Evolutionary conservation across 495 filamentous ascomycete genomes (phyloP).

Genomic region (Lichina pygmaea): DNA sequence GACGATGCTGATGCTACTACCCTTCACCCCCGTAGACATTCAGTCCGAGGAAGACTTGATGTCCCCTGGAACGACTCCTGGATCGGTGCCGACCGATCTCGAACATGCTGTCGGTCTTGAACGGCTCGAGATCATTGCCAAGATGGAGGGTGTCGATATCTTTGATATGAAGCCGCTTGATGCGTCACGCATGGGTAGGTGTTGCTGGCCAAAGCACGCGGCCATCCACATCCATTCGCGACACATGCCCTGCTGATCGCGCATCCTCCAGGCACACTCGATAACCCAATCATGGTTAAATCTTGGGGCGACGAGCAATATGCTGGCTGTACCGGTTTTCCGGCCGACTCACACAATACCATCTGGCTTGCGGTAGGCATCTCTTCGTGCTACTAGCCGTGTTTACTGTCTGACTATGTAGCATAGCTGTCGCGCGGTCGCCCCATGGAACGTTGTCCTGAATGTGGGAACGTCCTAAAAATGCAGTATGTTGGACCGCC

Average conservation of each 20-base stretch:
- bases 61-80: constrained; percentile 50
- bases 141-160: constrained; percentile 94
- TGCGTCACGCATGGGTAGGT: constrained; percentile 53
- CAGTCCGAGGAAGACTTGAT: constrained; percentile 56
- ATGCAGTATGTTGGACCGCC: constrained; percentile 80
- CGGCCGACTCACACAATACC: constrained; percentile 71
- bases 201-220: neutral
- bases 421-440: constrained; percentile 60
- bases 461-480: constrained; percentile 89
- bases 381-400: neutral
- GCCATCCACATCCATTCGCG: neutral
- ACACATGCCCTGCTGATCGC: neutral
- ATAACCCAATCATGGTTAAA: constrained; percentile 70
- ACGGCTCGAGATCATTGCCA: constrained; percentile 93
- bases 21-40: constrained; percentile 31
- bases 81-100: constrained; percentile 73
- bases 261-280: constrained; percentile 42
- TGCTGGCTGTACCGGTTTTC: constrained; percentile 82
- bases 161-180: constrained; percentile 97
- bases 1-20: neutral
- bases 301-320: constrained; percentile 90
- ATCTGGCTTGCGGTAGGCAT: constrained; percentile 65
- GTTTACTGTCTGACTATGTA: neutral
- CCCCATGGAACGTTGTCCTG: constrained; percentile 74
- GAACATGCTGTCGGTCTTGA: constrained; percentile 92